Evolutionary conservation across 495 filamentous ascomycete species (phyloP).

Genomic region (Hypoxylon cercidicola): DNA sequence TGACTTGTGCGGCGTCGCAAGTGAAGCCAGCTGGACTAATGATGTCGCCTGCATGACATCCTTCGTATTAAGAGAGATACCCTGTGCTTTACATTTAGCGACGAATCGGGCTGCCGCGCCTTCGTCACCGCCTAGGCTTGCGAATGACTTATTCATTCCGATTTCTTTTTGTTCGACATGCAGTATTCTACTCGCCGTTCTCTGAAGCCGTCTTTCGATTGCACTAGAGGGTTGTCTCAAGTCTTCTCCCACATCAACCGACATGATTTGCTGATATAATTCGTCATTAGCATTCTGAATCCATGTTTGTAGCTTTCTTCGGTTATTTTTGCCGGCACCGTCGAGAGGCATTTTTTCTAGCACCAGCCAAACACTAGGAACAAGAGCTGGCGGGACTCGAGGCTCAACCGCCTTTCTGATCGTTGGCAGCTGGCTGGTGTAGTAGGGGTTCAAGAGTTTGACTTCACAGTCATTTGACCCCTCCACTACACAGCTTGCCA

Average conservation of each 20-base stretch:
- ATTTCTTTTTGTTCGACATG: slow-evolving; percentile 48
- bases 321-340: slow-evolving; percentile 50
- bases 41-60: slow-evolving; percentile 39
- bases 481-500: slow-evolving; percentile 41
- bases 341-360: slow-evolving; percentile 58
- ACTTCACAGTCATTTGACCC: slow-evolving; percentile 45
- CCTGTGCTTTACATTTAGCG: slow-evolving; percentile 51
- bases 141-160: slow-evolving; percentile 57
- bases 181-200: slow-evolving; percentile 52
- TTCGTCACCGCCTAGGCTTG: slow-evolving; percentile 58
- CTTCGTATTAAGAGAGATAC: slow-evolving; percentile 48
- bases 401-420: slow-evolving; percentile 48
- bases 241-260: slow-evolving; percentile 50
- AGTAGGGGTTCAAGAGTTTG: slow-evolving; percentile 52
- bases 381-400: slow-evolving; percentile 37
- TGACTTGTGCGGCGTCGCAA: slow-evolving; percentile 23
- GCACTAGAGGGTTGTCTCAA: slow-evolving; percentile 47
- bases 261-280: slow-evolving; percentile 53
- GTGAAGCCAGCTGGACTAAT: slow-evolving; percentile 50
- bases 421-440: slow-evolving; percentile 48
- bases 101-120: slow-evolving; percentile 53
- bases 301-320: slow-evolving; percentile 59
- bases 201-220: slow-evolving; percentile 54
- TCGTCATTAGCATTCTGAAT: slow-evolving; percentile 60
- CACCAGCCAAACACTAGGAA: slow-evolving; percentile 55